Conservation (phyloP, 1,139 yeast species). For the Taphrina populina region DNA sequence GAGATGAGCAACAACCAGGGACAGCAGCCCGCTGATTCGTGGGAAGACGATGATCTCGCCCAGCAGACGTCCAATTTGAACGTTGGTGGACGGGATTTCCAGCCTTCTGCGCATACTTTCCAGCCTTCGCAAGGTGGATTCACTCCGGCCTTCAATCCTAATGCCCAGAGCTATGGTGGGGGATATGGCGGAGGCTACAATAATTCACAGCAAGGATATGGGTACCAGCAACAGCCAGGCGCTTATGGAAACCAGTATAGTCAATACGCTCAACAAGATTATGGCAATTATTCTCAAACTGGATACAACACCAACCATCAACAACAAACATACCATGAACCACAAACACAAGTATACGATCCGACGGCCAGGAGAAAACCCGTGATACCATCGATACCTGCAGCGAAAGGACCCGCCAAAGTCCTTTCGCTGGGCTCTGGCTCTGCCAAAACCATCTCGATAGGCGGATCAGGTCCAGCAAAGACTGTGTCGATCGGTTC, state of each 20-base stretch:
- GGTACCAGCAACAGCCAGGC: slow-evolving; percentile 43
- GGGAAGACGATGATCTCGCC: slow-evolving; percentile 22
- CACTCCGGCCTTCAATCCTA: slow-evolving; percentile 33
- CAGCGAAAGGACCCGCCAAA: slow-evolving; percentile 35
- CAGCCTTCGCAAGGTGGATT: slow-evolving; percentile 31
- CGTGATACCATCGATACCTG: slow-evolving; percentile 8
- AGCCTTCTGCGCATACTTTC: slow-evolving; percentile 27
- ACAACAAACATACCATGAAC: slow-evolving; percentile 33
- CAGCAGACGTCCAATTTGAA: slow-evolving; percentile 21
- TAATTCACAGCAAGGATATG: slow-evolving; percentile 23
- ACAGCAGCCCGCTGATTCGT: slow-evolving; percentile 21
- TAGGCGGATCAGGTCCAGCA: slow-evolving; percentile 28
- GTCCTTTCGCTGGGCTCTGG: slow-evolving; percentile 33
- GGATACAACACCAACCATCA: slow-evolving; percentile 51
- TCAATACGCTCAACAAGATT: slow-evolving; percentile 40
- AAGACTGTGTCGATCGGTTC: slow-evolving; percentile 30
- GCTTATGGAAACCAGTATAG: slow-evolving; percentile 45
- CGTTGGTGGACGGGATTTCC: slow-evolving; percentile 28
- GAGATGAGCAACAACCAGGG: slow-evolving; percentile 15
- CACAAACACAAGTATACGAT: slow-evolving; percentile 13
- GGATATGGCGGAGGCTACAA: slow-evolving; percentile 22
- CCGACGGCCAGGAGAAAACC: slow-evolving; percentile 24
- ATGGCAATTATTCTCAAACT: slow-evolving; percentile 46
- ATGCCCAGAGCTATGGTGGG: slow-evolving; percentile 16
- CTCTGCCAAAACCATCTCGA: slow-evolving; percentile 26